Percentiles rank a stretch among this genome's conserved stretches.
Conservation (phyloP, 768 basidiomycete species). For the Lactifluus piperatus region DNA sequence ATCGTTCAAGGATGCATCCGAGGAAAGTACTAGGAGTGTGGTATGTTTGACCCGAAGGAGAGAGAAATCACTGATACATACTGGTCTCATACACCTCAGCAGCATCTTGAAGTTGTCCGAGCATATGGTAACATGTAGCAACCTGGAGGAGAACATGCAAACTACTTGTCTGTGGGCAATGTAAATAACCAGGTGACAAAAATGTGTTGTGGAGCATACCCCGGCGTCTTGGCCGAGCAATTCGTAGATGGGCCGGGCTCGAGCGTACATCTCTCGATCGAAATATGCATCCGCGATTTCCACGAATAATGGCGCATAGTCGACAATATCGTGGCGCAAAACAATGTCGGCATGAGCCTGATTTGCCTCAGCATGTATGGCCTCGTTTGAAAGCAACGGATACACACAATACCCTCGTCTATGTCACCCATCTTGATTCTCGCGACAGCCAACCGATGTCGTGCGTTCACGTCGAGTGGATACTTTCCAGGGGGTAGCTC, state of each 20-base stretch:
- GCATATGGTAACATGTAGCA: constrained; percentile 71
- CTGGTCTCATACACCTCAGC: constrained; percentile 79
- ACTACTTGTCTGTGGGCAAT: constrained; percentile 52
- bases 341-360: constrained; percentile 75
- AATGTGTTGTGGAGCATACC: constrained; percentile 35
- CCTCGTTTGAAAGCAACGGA: background rate
- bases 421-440: constrained; percentile 72
- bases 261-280: constrained; percentile 62
- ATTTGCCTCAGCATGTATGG: background rate
- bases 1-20: constrained; percentile 69
- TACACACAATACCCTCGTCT: constrained; percentile 71
- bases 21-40: constrained; percentile 48
- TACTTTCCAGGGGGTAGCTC: constrained; percentile 50
- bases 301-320: constrained; percentile 69
- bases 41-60: background rate
- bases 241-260: constrained; percentile 77
- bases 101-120: constrained; percentile 68
- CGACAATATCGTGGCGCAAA: constrained; percentile 57
- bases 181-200: background rate
- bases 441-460: constrained; percentile 77
- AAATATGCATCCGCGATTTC: constrained; percentile 86
- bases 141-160: constrained; percentile 66
- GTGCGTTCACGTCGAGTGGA: constrained; percentile 62
- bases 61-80: constrained; percentile 27
- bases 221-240: constrained; percentile 64